Percentiles rank a stretch among this genome's conserved stretches.
phyloP scores from a whole-genome alignment of 2,329 filamentous ascomycete species.

The Trichoderma cornu-damae region DNA sequence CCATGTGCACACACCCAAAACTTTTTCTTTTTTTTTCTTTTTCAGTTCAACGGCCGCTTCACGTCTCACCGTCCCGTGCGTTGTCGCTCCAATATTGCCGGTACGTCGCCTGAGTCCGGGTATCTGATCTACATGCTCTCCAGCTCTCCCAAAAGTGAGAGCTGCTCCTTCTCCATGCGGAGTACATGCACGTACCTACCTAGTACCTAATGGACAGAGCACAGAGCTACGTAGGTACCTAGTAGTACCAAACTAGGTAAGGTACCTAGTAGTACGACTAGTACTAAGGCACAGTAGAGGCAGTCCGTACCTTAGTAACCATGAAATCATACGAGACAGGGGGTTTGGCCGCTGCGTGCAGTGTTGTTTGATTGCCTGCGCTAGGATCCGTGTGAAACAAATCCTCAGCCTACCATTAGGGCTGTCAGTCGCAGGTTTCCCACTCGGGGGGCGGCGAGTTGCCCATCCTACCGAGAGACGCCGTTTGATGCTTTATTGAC shows the following conservation, averaged over 20 bases:
- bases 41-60: not conserved
- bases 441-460: not conserved
- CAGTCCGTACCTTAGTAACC: too few species aligned
- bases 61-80: not conserved
- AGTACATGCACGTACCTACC: not conserved
- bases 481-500: conserved; percentile 13
- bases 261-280: too few species aligned
- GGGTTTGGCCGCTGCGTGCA: conserved; percentile 2
- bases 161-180: conserved; percentile 13
- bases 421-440: conserved; percentile 5
- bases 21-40: too few species aligned
- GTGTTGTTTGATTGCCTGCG: conserved; percentile 9
- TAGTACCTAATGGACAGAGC: too few species aligned
- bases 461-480: not conserved
- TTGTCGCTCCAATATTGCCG: not conserved
- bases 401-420: conserved; percentile 10
- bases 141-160: not conserved
- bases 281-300: too few species aligned
- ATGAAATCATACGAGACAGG: conserved; percentile 14
- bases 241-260: too few species aligned
- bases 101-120: conserved; percentile 6
- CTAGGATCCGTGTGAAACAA: conserved; percentile 8
- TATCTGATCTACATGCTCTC: conserved; percentile 7
- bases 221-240: too few species aligned
- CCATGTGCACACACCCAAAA: conserved; percentile 7